Evolutionary conservation across 106 monocot genomes (phyloP).

Genomic region (Dioscorea zingiberensis): DNA sequence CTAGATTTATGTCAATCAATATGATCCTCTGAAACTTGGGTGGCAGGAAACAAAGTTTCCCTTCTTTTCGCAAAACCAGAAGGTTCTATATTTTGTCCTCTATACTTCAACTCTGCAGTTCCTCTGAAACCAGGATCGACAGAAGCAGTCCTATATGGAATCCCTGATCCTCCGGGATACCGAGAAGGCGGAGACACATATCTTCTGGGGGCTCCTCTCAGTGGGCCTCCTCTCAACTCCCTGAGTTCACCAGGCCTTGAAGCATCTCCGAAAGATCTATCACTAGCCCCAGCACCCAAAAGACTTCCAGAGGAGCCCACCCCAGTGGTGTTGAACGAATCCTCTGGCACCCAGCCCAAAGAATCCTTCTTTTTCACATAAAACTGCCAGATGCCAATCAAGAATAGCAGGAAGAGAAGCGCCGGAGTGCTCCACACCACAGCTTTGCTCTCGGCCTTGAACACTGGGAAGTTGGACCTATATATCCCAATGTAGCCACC

Average conservation of each 20-base stretch:
- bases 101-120: conserved; percentile 49
- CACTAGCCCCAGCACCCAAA: conserved; percentile 19
- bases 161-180: conserved; percentile 36
- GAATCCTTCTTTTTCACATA: conserved; percentile 92
- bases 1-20: conserved; percentile 35
- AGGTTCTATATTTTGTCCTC: conserved; percentile 43
- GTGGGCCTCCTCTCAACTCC: conserved; percentile 41
- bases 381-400: conserved; percentile 80
- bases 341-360: conserved; percentile 70
- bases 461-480: conserved; percentile 57
- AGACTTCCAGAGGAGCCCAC: conserved; percentile 13
- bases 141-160: conserved; percentile 40
- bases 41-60: conserved; percentile 46
- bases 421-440: conserved; percentile 84
- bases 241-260: conserved; percentile 31
- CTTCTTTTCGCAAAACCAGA: conserved; percentile 67
- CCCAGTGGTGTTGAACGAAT: conserved; percentile 36
- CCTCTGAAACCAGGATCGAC: conserved; percentile 47
- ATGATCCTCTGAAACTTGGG: conserved; percentile 47
- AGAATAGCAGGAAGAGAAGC: conserved; percentile 69
- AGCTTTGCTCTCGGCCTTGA: conserved; percentile 53
- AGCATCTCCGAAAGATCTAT: conserved; percentile 38
- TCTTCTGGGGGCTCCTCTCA: conserved; percentile 50
- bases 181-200: conserved; percentile 62
- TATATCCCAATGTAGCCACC: conserved; percentile 73